phyloP scores from a whole-genome alignment of 73 alveolate genomes.

The Paramecium sonneborni region DNA sequence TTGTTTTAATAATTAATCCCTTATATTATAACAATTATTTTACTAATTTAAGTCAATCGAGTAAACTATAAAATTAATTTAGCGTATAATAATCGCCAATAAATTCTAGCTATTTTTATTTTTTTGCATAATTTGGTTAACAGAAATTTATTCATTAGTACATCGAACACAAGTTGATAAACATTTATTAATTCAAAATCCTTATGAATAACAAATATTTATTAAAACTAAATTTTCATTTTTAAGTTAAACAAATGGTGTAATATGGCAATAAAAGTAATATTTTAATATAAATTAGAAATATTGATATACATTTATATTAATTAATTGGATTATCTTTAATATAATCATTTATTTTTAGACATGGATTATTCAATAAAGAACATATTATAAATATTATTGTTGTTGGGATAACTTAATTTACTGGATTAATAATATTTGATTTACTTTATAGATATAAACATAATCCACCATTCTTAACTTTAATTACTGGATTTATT shows the following conservation, averaged over 20 bases:
- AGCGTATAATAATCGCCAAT: not conserved
- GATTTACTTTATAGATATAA: not conserved
- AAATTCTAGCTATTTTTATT: not conserved
- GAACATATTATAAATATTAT: not conserved
- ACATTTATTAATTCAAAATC: not conserved
- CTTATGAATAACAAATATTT: not conserved
- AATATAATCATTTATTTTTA: not conserved
- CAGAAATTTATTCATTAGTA: not conserved
- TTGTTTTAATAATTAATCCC: not conserved
- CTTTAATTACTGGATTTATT: slow-evolving; percentile 3
- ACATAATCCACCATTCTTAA: slow-evolving; percentile 16
- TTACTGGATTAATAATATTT: not conserved
- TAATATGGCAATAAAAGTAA: not conserved
- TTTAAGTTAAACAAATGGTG: not conserved
- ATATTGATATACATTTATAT: slow-evolving; percentile 5
- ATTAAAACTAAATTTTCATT: not conserved
- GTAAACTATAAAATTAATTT: not conserved
- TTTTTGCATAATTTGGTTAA: not conserved
- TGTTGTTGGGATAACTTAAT: not conserved
- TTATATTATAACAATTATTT: not conserved
- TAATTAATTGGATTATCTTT: not conserved
- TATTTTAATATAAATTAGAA: not conserved
- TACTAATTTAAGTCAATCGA: not conserved
- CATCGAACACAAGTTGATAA: not conserved
- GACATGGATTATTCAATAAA: slow-evolving; percentile 28